phyloP scores from a whole-genome alignment of 2,329 filamentous ascomycete genomes.

The Daldinia sp. region DNA sequence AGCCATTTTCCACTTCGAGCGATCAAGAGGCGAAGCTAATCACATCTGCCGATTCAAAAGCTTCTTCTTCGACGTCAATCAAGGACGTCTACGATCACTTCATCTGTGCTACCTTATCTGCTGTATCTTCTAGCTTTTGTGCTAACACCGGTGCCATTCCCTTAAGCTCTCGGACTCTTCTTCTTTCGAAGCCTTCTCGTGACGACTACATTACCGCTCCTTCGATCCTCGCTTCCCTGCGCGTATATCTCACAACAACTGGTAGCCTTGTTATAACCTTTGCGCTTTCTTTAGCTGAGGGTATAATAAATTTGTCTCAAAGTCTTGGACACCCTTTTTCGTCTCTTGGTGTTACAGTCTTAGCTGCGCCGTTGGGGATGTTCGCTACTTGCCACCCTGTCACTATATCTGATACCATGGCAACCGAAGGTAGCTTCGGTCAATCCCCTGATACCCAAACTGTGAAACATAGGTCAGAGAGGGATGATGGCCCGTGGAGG shows the following conservation, averaged over 20 bases:
- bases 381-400: constrained; percentile 54
- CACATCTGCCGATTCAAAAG: constrained; percentile 47
- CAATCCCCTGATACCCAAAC: constrained; percentile 64
- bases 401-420: constrained; percentile 47
- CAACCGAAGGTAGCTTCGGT: constrained; percentile 50
- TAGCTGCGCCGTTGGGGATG: constrained; percentile 64
- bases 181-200: constrained; percentile 52
- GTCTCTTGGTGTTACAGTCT: constrained; percentile 54
- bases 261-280: constrained; percentile 62
- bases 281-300: constrained; percentile 56
- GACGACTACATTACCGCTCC: constrained; percentile 44
- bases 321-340: constrained; percentile 51
- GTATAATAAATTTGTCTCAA: constrained; percentile 58
- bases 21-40: constrained; percentile 47
- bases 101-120: constrained; percentile 60
- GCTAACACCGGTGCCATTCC: constrained; percentile 58
- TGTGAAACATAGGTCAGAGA: constrained; percentile 52
- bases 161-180: constrained; percentile 61
- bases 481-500: constrained; percentile 58
- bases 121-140: constrained; percentile 61
- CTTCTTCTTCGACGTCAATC: constrained; percentile 48
- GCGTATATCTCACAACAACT: constrained; percentile 63
- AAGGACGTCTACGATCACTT: constrained; percentile 63
- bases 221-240: constrained; percentile 58
- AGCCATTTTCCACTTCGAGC: constrained; percentile 32